phyloP scores from a whole-genome alignment of 1,139 yeast genomes.

The Yamadazyma conglobata region DNA sequence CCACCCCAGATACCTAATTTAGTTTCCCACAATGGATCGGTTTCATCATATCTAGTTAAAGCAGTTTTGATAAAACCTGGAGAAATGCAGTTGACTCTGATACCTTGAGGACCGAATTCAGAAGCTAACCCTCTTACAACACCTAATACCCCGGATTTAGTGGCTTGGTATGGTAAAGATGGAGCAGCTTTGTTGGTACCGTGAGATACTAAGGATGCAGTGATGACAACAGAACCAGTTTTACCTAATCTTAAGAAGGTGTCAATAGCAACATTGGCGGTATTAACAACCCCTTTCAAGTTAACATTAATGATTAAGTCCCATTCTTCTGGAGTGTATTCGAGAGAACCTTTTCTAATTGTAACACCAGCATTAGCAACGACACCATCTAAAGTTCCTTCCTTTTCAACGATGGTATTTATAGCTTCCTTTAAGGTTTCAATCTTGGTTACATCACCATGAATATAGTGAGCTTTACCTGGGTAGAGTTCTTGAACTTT shows the following conservation, averaged over 20 bases:
- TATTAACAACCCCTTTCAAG: constrained; percentile 55
- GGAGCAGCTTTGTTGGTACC: constrained; percentile 51
- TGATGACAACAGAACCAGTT: constrained; percentile 53
- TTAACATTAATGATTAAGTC: constrained; percentile 47
- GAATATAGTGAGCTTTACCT: constrained; percentile 9
- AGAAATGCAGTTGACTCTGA: constrained; percentile 48
- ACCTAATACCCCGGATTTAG: constrained; percentile 54
- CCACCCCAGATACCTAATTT: constrained; percentile 25
- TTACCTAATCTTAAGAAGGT: constrained; percentile 23
- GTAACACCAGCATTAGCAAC: constrained; percentile 88
- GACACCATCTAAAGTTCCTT: constrained; percentile 67
- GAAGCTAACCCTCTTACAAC: constrained; percentile 51
- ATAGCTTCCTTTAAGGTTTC: constrained; percentile 44
- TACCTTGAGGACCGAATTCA: constrained; percentile 48
- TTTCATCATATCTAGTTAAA: constrained; percentile 35
- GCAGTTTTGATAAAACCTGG: constrained; percentile 56
- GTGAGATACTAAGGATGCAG: constrained; percentile 58
- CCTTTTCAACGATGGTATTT: constrained; percentile 54
- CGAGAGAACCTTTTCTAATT: constrained; percentile 66
- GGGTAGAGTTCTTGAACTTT: constrained; percentile 9
- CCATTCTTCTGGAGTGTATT: constrained; percentile 45
- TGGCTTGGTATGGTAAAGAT: constrained; percentile 39
- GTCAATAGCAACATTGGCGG: constrained; percentile 44
- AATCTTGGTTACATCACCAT: constrained; percentile 11
- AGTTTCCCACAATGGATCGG: constrained; percentile 30